Conservation (phyloP, 768 basidiomycete species). For the Tulasnella sp. region DNA sequence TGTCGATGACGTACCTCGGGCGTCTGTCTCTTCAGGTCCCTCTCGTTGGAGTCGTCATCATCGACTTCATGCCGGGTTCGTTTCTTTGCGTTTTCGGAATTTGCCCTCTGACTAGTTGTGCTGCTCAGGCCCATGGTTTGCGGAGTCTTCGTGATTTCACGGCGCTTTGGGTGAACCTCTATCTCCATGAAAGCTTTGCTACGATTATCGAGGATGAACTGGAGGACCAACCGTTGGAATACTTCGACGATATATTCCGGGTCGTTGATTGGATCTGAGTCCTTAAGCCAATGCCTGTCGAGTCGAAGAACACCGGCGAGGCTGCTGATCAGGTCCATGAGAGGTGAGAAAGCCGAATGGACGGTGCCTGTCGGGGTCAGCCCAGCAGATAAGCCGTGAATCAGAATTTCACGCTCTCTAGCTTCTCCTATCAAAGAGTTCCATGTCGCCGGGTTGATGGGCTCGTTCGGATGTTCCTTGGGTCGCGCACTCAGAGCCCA, state of each 20-base stretch:
- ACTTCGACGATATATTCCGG: constrained; percentile 6
- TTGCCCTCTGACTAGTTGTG: too few relatives aligned
- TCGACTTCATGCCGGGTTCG: too few relatives aligned
- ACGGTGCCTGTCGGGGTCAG: background rate
- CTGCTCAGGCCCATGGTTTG: too few relatives aligned
- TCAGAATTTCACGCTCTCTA: too few relatives aligned
- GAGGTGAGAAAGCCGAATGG: background rate
- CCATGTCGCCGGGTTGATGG: background rate
- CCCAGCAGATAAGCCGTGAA: too few relatives aligned
- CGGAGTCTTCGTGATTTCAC: background rate
- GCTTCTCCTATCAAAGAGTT: background rate
- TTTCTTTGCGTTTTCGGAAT: too few relatives aligned
- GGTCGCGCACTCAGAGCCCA: constrained; percentile 11
- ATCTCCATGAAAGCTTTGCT: background rate
- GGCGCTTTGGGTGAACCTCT: background rate
- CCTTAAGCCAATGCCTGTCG: background rate
- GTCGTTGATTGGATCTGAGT: background rate
- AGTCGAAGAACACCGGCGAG: constrained; percentile 15
- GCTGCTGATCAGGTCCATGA: background rate
- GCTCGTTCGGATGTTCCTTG: background rate
- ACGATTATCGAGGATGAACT: background rate
- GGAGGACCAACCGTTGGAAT: constrained; percentile 9
- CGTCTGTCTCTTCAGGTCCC: too few relatives aligned
- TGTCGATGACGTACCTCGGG: too few relatives aligned
- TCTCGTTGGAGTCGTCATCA: too few relatives aligned